Evolutionary conservation across 2,329 filamentous ascomycete genomes (phyloP).

Genomic region (Diatrype stigma): DNA sequence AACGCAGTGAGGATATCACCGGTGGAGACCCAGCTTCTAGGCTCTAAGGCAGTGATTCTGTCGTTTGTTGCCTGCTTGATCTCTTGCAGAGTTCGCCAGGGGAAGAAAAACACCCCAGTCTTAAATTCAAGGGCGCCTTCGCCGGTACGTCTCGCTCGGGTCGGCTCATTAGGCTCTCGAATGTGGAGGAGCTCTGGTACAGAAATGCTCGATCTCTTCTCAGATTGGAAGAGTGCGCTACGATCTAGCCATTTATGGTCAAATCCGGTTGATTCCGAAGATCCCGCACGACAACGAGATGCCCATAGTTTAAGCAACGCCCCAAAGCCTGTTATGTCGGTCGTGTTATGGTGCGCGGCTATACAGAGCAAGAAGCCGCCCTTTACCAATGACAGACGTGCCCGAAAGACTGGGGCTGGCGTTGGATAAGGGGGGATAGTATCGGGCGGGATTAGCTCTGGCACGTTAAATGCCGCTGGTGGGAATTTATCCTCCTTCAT

Average conservation of each 20-base stretch:
- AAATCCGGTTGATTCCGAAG: conserved; percentile 11
- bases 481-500: conserved; percentile 19
- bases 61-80: conserved; percentile 18
- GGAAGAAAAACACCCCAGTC: conserved; percentile 23
- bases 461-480: conserved; percentile 13
- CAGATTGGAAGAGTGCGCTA: background rate
- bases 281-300: conserved; percentile 17
- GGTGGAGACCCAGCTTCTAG: conserved; percentile 23
- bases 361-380: conserved; percentile 22
- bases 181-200: conserved; percentile 18
- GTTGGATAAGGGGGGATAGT: conserved; percentile 13
- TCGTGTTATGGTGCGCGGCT: conserved; percentile 22
- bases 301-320: conserved; percentile 26
- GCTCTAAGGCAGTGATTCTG: conserved; percentile 4
- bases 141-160: background rate
- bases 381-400: conserved; percentile 15
- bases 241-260: conserved; percentile 18
- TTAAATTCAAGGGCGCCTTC: conserved; percentile 6
- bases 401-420: conserved; percentile 21
- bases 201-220: background rate
- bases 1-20: conserved; percentile 22
- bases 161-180: conserved; percentile 2
- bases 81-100: conserved; percentile 8
- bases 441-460: conserved; percentile 14
- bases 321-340: conserved; percentile 26